Evolutionary conservation across 495 filamentous ascomycete genomes (phyloP).

Genomic region (Alectoria sarmentosa): DNA sequence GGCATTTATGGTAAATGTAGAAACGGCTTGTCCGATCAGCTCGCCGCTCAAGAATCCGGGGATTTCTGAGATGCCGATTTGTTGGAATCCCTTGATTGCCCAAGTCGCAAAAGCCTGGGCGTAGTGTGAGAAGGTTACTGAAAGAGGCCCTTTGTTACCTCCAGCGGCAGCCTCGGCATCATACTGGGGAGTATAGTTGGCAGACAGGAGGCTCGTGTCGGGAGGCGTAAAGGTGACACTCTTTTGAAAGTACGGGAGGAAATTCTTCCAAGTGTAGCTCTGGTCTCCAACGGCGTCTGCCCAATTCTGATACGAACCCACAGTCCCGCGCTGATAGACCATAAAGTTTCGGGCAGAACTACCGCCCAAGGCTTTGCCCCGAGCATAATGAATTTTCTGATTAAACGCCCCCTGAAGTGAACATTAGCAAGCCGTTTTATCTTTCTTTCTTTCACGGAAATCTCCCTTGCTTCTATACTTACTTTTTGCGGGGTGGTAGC

Average conservation of each 20-base stretch:
- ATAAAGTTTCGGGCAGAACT: constrained; percentile 26
- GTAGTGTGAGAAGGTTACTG: too few relatives aligned
- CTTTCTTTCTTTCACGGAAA: too few relatives aligned
- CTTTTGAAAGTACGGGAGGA: constrained; percentile 50
- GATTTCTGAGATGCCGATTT: too few relatives aligned
- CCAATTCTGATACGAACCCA: constrained; percentile 45
- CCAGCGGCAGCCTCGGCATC: constrained; percentile 31
- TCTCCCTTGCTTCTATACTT: too few relatives aligned
- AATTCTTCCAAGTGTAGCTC: constrained; percentile 45
- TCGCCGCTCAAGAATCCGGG: too few relatives aligned
- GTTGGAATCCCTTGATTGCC: too few relatives aligned
- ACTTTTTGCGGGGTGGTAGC: constrained; percentile 34
- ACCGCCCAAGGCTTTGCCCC: constrained; percentile 25
- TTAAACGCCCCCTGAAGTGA: constrained; percentile 28
- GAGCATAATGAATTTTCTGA: constrained; percentile 29
- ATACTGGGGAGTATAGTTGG: constrained; percentile 43
- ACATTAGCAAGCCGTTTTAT: too few relatives aligned
- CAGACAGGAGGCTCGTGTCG: constrained; percentile 27
- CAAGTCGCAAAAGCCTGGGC: too few relatives aligned
- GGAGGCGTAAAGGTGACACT: constrained; percentile 47
- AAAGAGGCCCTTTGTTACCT: constrained; percentile 34
- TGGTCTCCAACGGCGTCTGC: constrained; percentile 49
- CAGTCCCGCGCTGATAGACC: constrained; percentile 32
- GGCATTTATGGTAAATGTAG: constrained; percentile 21
- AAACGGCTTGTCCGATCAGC: too few relatives aligned